Evolutionary conservation across 2,329 filamentous ascomycete genomes (phyloP).

Genomic region (Alternaria consortialis): DNA sequence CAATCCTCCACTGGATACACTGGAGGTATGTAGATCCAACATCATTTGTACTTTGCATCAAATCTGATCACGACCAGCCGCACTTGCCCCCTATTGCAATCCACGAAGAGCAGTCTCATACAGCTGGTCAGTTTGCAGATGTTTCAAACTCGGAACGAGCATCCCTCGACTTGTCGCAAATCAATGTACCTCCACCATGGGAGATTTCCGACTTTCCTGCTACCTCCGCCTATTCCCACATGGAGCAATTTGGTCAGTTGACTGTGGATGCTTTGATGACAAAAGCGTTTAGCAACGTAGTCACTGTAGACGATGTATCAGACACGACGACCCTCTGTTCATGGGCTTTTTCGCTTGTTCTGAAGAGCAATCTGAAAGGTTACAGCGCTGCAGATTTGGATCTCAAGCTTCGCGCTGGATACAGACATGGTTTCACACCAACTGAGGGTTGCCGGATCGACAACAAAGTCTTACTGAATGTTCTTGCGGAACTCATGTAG

Average conservation of each 20-base stretch:
- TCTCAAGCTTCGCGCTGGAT: constrained; percentile 25
- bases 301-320: constrained; percentile 11
- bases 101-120: constrained; percentile 4
- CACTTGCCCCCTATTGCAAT: constrained; percentile 2
- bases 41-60: background rate
- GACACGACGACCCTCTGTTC: constrained; percentile 30
- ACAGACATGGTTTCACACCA: constrained; percentile 16
- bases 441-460: constrained; percentile 25
- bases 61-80: constrained; percentile 8
- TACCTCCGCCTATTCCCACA: background rate
- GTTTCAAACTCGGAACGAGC: background rate
- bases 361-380: constrained; percentile 22
- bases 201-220: constrained; percentile 6
- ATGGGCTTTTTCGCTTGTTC: constrained; percentile 27
- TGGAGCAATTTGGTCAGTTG: constrained; percentile 1
- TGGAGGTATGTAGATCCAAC: constrained; percentile 8
- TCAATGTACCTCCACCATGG: constrained; percentile 5
- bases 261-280: constrained; percentile 2
- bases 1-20: background rate
- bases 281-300: constrained; percentile 10
- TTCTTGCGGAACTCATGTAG: constrained; percentile 26
- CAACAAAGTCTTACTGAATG: constrained; percentile 25
- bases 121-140: constrained; percentile 5
- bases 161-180: constrained; percentile 10
- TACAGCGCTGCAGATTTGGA: constrained; percentile 23